phyloP scores from a whole-genome alignment of 768 basidiomycete species.

The Pisolithus tinctorius region DNA sequence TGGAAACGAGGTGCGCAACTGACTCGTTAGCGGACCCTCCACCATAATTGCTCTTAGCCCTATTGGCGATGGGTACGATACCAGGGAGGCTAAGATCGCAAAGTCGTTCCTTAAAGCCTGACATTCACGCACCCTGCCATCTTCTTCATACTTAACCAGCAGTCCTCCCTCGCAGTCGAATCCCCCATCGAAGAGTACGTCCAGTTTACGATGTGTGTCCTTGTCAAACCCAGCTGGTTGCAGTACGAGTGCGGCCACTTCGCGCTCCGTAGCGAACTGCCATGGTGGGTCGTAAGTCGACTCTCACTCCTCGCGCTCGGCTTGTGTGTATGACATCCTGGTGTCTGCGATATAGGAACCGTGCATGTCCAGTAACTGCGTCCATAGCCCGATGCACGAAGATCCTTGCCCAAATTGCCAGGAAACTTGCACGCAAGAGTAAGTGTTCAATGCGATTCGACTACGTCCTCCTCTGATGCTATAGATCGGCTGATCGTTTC shows the following conservation, averaged over 20 bases:
- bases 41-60: background rate
- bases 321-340: background rate
- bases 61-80: background rate
- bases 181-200: background rate
- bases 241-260: constrained; percentile 5
- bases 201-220: constrained; percentile 1
- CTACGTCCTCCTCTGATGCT: background rate
- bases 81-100: background rate
- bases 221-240: constrained; percentile 6
- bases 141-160: background rate
- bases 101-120: background rate
- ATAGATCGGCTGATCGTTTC: background rate
- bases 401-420: background rate
- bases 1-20: no score
- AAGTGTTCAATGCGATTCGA: background rate
- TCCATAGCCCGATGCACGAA: constrained; percentile 1
- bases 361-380: background rate
- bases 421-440: constrained; percentile 1
- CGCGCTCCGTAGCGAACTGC: background rate
- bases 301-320: background rate
- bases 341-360: background rate
- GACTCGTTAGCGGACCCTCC: no score
- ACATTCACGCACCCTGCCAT: background rate
- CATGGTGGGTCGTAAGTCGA: constrained; percentile 9
- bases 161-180: background rate